These are phyloP conservation scores for Talaromyces borbonicus DNA, from an alignment of 495 filamentous ascomycete species.

Conservation along the genomic window DNA sequence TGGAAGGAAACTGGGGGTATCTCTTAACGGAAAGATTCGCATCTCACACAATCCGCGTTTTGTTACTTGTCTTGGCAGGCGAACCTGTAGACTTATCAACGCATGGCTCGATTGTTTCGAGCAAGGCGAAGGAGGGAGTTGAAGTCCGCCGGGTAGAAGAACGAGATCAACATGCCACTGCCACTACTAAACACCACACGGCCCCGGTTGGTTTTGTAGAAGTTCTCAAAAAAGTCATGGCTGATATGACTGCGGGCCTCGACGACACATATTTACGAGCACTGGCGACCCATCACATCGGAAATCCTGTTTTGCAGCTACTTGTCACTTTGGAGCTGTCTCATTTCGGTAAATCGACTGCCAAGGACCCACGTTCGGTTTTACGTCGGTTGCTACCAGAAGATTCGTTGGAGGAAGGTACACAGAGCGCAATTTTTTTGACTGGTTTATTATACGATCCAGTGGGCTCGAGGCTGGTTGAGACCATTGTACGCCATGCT, in stretches of 20 bases:
- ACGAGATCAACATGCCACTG: slow-evolving; percentile 17
- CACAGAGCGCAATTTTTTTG: slow-evolving; percentile 59
- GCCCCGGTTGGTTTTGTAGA: slow-evolving; percentile 71
- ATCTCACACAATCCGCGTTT: slow-evolving; percentile 78
- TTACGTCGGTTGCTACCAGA: slow-evolving; percentile 55
- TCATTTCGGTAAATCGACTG: slow-evolving; percentile 52
- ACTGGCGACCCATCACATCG: slow-evolving; percentile 76
- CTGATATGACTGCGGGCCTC: slow-evolving; percentile 57
- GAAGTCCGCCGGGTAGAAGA: slow-evolving; percentile 33
- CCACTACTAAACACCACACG: slow-evolving; percentile 27
- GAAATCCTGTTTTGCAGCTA: slow-evolving; percentile 82
- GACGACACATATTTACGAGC: slow-evolving; percentile 66
- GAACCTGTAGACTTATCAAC: slow-evolving; percentile 56
- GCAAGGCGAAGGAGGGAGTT: slow-evolving; percentile 82
- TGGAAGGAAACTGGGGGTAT: slow-evolving; percentile 74
- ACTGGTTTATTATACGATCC: slow-evolving; percentile 79
- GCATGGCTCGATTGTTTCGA: slow-evolving; percentile 62
- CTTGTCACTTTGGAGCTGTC: slow-evolving; percentile 74
- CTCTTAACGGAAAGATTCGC: slow-evolving; percentile 81
- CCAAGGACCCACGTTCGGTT: slow-evolving; percentile 49
- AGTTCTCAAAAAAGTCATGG: slow-evolving; percentile 69
- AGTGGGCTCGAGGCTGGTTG: slow-evolving; percentile 80
- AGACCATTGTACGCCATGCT: slow-evolving; percentile 67
- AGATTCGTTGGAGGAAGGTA: slow-evolving; percentile 47
- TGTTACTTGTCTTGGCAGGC: slow-evolving; percentile 79